Percentiles rank a stretch among this genome's conserved stretches.
Evolutionary conservation across 768 basidiomycete genomes (phyloP).

Genomic region (Aureoboletus auriporus): DNA sequence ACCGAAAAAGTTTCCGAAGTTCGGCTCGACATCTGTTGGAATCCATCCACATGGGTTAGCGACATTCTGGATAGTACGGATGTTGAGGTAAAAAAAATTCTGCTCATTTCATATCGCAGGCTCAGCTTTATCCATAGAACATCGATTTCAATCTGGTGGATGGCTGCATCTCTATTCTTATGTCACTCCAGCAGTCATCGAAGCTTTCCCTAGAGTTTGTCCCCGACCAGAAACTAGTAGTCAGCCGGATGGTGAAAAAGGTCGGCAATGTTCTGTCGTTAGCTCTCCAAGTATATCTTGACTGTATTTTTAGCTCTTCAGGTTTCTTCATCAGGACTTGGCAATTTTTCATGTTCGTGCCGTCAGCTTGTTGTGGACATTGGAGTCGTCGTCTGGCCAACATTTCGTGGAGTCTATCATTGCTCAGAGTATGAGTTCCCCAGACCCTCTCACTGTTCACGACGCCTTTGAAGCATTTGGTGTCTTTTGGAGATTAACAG

Average conservation of each 20-base stretch:
- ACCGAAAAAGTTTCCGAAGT: constrained; percentile 32
- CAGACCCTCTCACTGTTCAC: constrained; percentile 42
- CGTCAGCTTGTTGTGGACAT: constrained; percentile 77
- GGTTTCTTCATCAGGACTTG: constrained; percentile 64
- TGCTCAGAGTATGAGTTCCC: constrained; percentile 63
- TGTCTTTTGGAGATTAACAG: constrained; percentile 85
- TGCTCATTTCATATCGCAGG: not conserved
- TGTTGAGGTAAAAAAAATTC: constrained; percentile 40
- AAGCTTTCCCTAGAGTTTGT: constrained; percentile 49
- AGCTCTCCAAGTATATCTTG: not conserved
- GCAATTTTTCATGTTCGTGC: constrained; percentile 78
- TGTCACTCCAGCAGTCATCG: constrained; percentile 50
- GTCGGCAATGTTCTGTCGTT: constrained; percentile 26
- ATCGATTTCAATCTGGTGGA: constrained; percentile 68
- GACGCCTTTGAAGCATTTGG: constrained; percentile 86
- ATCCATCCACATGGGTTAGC: constrained; percentile 61
- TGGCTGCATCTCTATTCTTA: constrained; percentile 49
- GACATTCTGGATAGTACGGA: constrained; percentile 51
- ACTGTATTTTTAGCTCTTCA: constrained; percentile 51
- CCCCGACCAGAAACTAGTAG: constrained; percentile 52
- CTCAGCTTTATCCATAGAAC: constrained; percentile 11
- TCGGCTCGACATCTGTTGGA: constrained; percentile 47
- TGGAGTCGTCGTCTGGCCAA: constrained; percentile 53
- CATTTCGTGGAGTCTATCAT: constrained; percentile 78
- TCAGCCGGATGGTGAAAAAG: constrained; percentile 55